Percentiles rank a stretch among this genome's conserved stretches.
phyloP scores from a whole-genome alignment of 371 early-diverging fungal genomes.

The Apophysomyces trapeziformis region DNA sequence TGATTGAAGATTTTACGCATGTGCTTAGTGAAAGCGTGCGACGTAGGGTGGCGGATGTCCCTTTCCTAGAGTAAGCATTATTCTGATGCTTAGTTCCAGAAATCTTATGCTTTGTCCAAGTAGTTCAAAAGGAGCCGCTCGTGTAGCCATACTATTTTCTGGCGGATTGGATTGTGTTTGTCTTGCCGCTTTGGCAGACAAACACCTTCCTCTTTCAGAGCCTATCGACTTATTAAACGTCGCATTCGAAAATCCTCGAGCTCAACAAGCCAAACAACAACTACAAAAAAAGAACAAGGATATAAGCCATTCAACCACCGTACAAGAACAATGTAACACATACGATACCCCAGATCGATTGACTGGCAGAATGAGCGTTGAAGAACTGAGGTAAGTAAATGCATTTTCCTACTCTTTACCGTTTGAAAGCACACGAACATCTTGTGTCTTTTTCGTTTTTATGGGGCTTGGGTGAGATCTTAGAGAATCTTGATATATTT shows the following conservation, averaged over 20 bases:
- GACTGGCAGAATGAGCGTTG: conserved; percentile 73
- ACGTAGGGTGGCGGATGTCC: conserved; percentile 61
- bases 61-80: conserved; percentile 44
- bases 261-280: conserved; percentile 40
- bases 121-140: conserved; percentile 35
- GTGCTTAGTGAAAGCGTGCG: conserved; percentile 60
- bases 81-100: neutral
- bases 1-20: conserved; percentile 39
- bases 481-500: too few species aligned
- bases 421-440: neutral
- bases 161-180: conserved; percentile 94
- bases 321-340: conserved; percentile 18
- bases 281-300: conserved; percentile 19
- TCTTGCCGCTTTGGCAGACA: conserved; percentile 81
- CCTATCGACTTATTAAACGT: conserved; percentile 95
- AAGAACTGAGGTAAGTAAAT: conserved; percentile 57
- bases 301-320: conserved; percentile 5
- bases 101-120: conserved; percentile 1
- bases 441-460: too few species aligned
- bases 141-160: conserved; percentile 89
- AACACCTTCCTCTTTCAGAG: conserved; percentile 67
- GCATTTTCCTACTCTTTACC: neutral
- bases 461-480: too few species aligned
- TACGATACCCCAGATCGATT: conserved; percentile 91
- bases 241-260: conserved; percentile 93